Evolutionary conservation across 257 asterid species (phyloP).

Genomic region (Solanum sejunctum): DNA sequence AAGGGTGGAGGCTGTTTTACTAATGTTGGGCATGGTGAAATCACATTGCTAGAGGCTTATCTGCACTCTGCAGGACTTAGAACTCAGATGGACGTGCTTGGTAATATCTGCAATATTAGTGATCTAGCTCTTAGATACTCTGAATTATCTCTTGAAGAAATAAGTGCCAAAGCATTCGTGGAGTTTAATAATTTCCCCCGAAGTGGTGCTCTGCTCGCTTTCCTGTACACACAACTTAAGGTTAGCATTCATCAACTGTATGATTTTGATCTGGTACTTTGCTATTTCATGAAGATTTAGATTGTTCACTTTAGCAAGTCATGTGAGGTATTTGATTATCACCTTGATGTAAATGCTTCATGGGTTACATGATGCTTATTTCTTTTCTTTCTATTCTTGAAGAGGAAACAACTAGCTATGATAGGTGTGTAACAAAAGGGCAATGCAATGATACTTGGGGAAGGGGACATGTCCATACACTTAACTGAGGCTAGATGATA

Average conservation of each 20-base stretch:
- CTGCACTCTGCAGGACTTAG: constrained; percentile 68
- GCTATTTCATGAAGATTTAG: neutral
- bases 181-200: constrained; percentile 58
- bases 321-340: neutral
- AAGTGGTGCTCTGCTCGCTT: constrained; percentile 76
- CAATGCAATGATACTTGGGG: neutral
- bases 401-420: neutral
- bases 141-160: constrained; percentile 35
- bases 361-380: neutral
- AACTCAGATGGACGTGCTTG: constrained; percentile 85
- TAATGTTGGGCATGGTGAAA: constrained; percentile 58
- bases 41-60: constrained; percentile 77
- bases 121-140: constrained; percentile 50
- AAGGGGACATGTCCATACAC: neutral
- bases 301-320: neutral
- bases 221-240: constrained; percentile 76
- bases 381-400: neutral
- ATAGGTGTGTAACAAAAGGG: neutral
- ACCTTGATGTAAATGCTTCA: neutral
- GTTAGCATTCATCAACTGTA: constrained; percentile 22
- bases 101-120: constrained; percentile 63
- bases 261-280: neutral
- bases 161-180: constrained; percentile 35
- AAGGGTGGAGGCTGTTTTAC: constrained; percentile 63
- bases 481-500: neutral